These are phyloP conservation scores for Tremellales sp. DNA, from an alignment of 1,284 basidiomycete genomes.

Conservation along the genomic window DNA sequence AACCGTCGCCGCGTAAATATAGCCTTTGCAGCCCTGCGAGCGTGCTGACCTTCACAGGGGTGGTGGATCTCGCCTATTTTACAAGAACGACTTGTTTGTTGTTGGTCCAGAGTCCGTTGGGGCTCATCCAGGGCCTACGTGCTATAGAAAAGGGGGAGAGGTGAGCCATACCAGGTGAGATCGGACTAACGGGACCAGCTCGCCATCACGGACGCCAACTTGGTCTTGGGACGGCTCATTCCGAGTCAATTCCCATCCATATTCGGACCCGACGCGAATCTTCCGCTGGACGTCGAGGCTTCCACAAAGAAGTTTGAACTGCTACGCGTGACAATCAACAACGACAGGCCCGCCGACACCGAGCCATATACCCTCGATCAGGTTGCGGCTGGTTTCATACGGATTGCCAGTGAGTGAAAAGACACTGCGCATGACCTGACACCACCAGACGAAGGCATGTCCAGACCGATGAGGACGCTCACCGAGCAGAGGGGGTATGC, in stretches of 20 bases:
- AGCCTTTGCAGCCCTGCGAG: neutral
- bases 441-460: slow-evolving; percentile 39
- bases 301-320: slow-evolving; percentile 41
- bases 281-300: slow-evolving; percentile 48
- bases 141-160: slow-evolving; percentile 47
- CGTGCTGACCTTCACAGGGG: slow-evolving; percentile 54
- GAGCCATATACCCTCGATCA: slow-evolving; percentile 44
- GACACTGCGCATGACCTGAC: too few species aligned
- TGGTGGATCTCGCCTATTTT: slow-evolving; percentile 74
- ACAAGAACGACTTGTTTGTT: slow-evolving; percentile 74
- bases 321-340: slow-evolving; percentile 47
- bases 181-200: too few species aligned
- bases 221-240: slow-evolving; percentile 45
- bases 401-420: slow-evolving; percentile 25
- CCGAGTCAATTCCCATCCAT: slow-evolving; percentile 56
- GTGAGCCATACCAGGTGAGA: too few species aligned
- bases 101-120: slow-evolving; percentile 73
- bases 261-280: slow-evolving; percentile 52
- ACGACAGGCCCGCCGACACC: slow-evolving; percentile 17
- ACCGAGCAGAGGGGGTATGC: slow-evolving; percentile 48
- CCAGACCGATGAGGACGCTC: slow-evolving; percentile 46
- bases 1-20: slow-evolving; percentile 55
- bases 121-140: slow-evolving; percentile 51
- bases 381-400: slow-evolving; percentile 43
- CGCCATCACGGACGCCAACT: slow-evolving; percentile 49